Evolutionary conservation across 2,329 filamentous ascomycete genomes (phyloP).

Genomic region (Diplodia sapinea): DNA sequence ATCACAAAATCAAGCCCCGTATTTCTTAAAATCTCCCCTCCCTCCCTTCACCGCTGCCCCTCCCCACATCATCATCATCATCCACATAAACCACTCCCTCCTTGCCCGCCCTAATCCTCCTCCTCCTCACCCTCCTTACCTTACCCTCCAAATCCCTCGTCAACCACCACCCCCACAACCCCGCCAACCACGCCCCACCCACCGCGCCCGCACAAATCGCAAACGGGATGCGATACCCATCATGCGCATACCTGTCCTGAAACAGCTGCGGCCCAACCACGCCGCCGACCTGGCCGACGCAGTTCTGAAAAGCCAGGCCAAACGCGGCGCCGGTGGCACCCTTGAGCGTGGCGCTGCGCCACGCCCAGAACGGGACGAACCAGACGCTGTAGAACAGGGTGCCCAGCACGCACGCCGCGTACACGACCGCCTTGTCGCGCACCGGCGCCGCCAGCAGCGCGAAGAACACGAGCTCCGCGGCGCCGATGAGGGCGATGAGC

Average conservation of each 20-base stretch:
- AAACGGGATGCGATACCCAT: slow-evolving; percentile 49
- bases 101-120: slow-evolving; percentile 35
- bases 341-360: slow-evolving; percentile 50
- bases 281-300: slow-evolving; percentile 54
- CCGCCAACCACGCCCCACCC: slow-evolving; percentile 43
- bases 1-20: neutral
- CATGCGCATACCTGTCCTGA: slow-evolving; percentile 50
- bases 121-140: slow-evolving; percentile 40
- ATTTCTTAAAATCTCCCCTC: no score
- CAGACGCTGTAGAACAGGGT: slow-evolving; percentile 52
- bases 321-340: slow-evolving; percentile 55
- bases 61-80: neutral
- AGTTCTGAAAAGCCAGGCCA: slow-evolving; percentile 52
- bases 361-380: slow-evolving; percentile 56
- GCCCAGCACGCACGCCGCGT: slow-evolving; percentile 54
- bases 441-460: slow-evolving; percentile 51
- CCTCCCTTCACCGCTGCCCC: neutral
- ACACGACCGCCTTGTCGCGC: slow-evolving; percentile 47
- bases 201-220: slow-evolving; percentile 47
- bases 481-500: slow-evolving; percentile 51
- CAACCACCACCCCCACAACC: slow-evolving; percentile 52
- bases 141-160: slow-evolving; percentile 51
- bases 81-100: slow-evolving; percentile 32
- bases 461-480: slow-evolving; percentile 52
- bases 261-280: slow-evolving; percentile 55